These are phyloP conservation scores for Dioszegia aurantiaca DNA, from an alignment of 768 basidiomycete species.

Conservation along the genomic window DNA sequence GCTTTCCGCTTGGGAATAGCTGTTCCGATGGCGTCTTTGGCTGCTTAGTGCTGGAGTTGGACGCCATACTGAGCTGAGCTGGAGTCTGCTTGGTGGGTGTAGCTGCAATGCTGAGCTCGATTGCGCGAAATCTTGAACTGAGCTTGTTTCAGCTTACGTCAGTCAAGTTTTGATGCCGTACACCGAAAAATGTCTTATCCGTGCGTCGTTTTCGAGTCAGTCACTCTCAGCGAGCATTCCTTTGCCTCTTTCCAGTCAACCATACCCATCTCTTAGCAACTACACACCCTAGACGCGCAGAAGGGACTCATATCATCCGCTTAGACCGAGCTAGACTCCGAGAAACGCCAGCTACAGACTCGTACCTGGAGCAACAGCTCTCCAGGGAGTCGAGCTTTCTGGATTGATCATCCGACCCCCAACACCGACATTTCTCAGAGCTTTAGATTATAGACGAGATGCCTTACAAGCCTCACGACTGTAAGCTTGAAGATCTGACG, in stretches of 20 bases:
- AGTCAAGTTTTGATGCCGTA: not conserved
- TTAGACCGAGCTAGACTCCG: too few relatives aligned
- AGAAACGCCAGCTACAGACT: too few relatives aligned
- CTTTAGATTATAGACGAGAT: constrained; percentile 14
- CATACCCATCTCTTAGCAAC: not conserved
- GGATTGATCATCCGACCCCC: not conserved
- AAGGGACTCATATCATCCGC: too few relatives aligned
- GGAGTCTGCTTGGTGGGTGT: too few relatives aligned
- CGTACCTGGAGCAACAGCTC: too few relatives aligned
- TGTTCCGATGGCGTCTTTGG: too few relatives aligned
- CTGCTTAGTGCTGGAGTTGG: too few relatives aligned
- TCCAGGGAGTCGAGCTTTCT: too few relatives aligned
- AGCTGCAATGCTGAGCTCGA: too few relatives aligned
- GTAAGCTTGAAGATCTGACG: constrained; percentile 17
- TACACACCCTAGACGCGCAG: not conserved
- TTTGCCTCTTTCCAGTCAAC: not conserved
- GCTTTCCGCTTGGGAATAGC: too few relatives aligned
- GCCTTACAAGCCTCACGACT: constrained; percentile 36
- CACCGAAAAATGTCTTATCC: constrained; percentile 5
- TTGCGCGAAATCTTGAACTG: constrained; percentile 1
- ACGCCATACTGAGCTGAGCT: too few relatives aligned
- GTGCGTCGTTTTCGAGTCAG: constrained; percentile 1
- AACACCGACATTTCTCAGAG: not conserved
- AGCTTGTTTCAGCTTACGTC: constrained; percentile 14
- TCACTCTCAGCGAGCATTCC: not conserved